Evolutionary conservation across 176 grass and related monocot species (phyloP).

Genomic region (sorghum (Sorghum bicolor)): Sorghum_bicolor_NCBIv3 NC_012876.2:64563501-64564000

Average conservation of each 20-base stretch:
- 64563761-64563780: conserved; percentile 91
- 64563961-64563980: background rate
- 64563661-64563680: conserved; percentile 6
- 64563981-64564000: background rate
- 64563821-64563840: conserved; percentile 93
- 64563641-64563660: background rate
- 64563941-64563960: background rate
- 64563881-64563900: background rate
- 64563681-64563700: conserved; percentile 19
- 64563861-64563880: conserved; percentile 1
- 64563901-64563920: background rate
- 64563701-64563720: background rate
- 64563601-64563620: background rate
- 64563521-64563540: conserved; percentile 3
- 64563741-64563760: conserved; percentile 98
- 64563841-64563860: conserved; percentile 7
- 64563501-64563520: background rate
- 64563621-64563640: background rate
- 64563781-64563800: conserved; percentile 96
- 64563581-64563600: background rate
- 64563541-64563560: background rate
- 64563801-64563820: conserved; percentile 94
- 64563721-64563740: conserved; percentile 38
- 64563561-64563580: background rate
- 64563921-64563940: background rate